Conservation (phyloP, 306 rosid genomes). For the Hippophae gyantsensis region DNA sequence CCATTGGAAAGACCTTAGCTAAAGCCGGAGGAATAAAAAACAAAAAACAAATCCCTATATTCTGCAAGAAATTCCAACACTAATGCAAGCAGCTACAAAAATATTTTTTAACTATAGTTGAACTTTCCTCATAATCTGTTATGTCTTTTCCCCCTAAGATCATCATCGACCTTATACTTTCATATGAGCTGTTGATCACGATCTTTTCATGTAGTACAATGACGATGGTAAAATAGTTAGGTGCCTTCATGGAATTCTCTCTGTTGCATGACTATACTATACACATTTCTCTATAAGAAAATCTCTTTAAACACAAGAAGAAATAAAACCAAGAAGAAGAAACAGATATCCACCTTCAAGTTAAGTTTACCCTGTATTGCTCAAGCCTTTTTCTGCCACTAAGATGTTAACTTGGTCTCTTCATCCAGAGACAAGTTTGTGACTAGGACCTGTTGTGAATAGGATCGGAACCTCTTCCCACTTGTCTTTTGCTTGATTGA, state of each 20-base stretch:
- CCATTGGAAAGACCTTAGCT: constrained; percentile 20
- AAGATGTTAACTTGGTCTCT: constrained; percentile 30
- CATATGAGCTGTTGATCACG: constrained; percentile 11
- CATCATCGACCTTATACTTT: constrained; percentile 27
- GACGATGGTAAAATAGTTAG: constrained; percentile 29
- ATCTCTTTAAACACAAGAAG: constrained; percentile 22
- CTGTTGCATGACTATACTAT: constrained; percentile 52
- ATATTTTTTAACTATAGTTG: constrained; percentile 19
- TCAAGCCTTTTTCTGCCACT: constrained; percentile 13
- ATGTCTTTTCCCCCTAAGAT: constrained; percentile 9
- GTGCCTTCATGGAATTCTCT: constrained; percentile 25
- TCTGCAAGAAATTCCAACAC: constrained; percentile 25
- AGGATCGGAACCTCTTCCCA: constrained; percentile 86
- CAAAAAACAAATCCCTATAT: constrained; percentile 36
- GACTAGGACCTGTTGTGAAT: constrained; percentile 67
- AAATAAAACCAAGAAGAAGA: constrained; percentile 23
- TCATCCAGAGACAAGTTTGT: constrained; percentile 11
- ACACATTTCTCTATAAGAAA: constrained; percentile 30
- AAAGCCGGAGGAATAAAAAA: constrained; percentile 16
- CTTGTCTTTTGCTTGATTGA: constrained; percentile 69
- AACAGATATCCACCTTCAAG: constrained; percentile 20
- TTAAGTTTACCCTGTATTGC: constrained; percentile 25
- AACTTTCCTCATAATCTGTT: constrained; percentile 16
- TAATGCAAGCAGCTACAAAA: constrained; percentile 31
- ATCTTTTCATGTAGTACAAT: constrained; percentile 13